Conservation (phyloP, 805 yeast species). For the Pichia ethanolica region DNA sequence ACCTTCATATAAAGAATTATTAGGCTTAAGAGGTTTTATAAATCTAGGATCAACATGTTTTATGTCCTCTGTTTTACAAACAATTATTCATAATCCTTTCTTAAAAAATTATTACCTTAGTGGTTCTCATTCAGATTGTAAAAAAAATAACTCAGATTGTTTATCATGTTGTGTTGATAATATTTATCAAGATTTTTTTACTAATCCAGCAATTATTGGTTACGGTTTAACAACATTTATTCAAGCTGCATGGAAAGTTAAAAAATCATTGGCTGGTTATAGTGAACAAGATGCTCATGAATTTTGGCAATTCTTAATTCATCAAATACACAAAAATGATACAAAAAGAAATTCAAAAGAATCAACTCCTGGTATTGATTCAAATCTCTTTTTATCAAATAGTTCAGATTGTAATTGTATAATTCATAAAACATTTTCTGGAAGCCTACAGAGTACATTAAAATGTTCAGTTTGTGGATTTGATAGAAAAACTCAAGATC, state of each 20-base stretch:
- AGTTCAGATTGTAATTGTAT: slow-evolving; percentile 56
- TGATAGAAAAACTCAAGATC: slow-evolving; percentile 70
- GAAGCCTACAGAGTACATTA: slow-evolving; percentile 73
- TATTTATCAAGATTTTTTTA: slow-evolving; percentile 67
- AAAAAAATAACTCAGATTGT: slow-evolving; percentile 40
- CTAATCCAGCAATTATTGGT: slow-evolving; percentile 54
- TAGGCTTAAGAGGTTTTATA: slow-evolving; percentile 83
- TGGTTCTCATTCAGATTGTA: slow-evolving; percentile 62
- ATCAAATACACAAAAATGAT: slow-evolving; percentile 64
- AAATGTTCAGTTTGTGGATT: slow-evolving; percentile 62
- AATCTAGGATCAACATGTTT: slow-evolving; percentile 97
- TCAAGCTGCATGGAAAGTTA: slow-evolving; percentile 82
- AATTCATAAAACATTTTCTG: slow-evolving; percentile 76
- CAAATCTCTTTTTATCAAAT: slow-evolving; percentile 2
- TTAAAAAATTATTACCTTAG: slow-evolving; percentile 69
- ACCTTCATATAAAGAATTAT: slow-evolving; percentile 49
- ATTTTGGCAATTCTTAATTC: slow-evolving; percentile 85
- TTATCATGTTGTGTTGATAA: slow-evolving; percentile 81
- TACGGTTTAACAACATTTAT: slow-evolving; percentile 77
- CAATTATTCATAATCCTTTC: slow-evolving; percentile 84
- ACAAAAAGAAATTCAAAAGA: slow-evolving; percentile 16
- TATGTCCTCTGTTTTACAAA: slow-evolving; percentile 89
- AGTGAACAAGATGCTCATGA: slow-evolving; percentile 99
- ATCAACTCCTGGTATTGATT: background rate
- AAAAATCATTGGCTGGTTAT: slow-evolving; percentile 84